Evolutionary conservation across 1,139 yeast genomes (phyloP).

Genomic region (Candida mesenterica): DNA sequence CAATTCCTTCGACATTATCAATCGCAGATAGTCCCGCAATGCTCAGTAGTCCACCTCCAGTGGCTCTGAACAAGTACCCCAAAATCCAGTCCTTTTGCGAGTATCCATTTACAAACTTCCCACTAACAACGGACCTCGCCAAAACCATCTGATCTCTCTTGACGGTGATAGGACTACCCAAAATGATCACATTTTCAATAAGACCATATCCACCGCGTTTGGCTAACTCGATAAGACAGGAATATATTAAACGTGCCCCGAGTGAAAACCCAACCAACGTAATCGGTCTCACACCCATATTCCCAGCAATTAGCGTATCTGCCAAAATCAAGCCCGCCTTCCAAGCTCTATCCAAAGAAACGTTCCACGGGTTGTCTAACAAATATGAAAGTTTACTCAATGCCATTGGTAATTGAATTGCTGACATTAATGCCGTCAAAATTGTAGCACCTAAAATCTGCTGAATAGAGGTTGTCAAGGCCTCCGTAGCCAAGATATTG

Average conservation of each 20-base stretch:
- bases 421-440: slow-evolving; percentile 91
- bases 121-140: slow-evolving; percentile 87
- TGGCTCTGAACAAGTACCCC: slow-evolving; percentile 92
- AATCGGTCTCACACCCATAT: slow-evolving; percentile 88
- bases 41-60: slow-evolving; percentile 87
- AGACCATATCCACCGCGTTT: slow-evolving; percentile 84
- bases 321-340: slow-evolving; percentile 90
- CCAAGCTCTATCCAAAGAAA: slow-evolving; percentile 96
- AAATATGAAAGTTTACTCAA: slow-evolving; percentile 85
- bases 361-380: slow-evolving; percentile 97
- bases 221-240: slow-evolving; percentile 85
- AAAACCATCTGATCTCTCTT: slow-evolving; percentile 74
- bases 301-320: slow-evolving; percentile 82
- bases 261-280: slow-evolving; percentile 91
- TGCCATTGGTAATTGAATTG: slow-evolving; percentile 90
- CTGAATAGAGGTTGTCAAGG: slow-evolving; percentile 87
- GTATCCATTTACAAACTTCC: slow-evolving; percentile 85
- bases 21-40: slow-evolving; percentile 89
- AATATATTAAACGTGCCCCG: slow-evolving; percentile 90
- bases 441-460: slow-evolving; percentile 93
- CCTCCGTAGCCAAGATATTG: slow-evolving; percentile 88
- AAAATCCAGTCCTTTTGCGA: slow-evolving; percentile 94
- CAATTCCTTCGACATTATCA: slow-evolving; percentile 61
- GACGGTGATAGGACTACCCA: slow-evolving; percentile 87
- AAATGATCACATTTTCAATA: slow-evolving; percentile 81